Conservation (phyloP, 2,329 filamentous ascomycete species). For the Fusarium odoratissimum region DNA sequence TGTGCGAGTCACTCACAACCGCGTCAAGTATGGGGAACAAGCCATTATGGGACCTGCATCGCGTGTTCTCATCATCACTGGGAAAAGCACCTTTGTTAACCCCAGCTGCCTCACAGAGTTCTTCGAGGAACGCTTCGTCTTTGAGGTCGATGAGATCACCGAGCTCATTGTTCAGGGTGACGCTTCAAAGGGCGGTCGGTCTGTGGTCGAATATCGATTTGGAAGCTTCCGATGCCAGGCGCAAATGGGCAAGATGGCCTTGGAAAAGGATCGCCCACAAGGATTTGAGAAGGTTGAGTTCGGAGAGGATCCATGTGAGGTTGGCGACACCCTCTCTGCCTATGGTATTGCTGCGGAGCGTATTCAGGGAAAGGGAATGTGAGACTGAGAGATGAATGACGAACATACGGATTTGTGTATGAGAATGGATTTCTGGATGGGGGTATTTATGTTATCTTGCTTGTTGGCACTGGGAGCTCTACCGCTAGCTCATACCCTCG, state of each 20-base stretch:
- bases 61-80: slow-evolving; percentile 64
- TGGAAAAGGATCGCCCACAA: slow-evolving; percentile 50
- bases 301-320: slow-evolving; percentile 53
- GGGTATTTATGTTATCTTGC: not conserved
- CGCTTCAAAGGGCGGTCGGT: slow-evolving; percentile 34
- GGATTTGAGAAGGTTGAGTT: slow-evolving; percentile 54
- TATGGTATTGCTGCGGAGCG: slow-evolving; percentile 49
- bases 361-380: slow-evolving; percentile 50
- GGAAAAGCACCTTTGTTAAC: slow-evolving; percentile 58
- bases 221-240: slow-evolving; percentile 67
- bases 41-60: slow-evolving; percentile 49
- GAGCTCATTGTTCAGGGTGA: slow-evolving; percentile 43
- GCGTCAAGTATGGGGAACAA: slow-evolving; percentile 57
- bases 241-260: slow-evolving; percentile 58
- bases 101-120: slow-evolving; percentile 51
- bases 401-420: not conserved
- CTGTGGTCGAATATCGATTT: slow-evolving; percentile 63
- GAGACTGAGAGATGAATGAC: not conserved
- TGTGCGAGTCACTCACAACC: slow-evolving; percentile 59
- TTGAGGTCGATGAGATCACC: slow-evolving; percentile 59
- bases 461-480: slow-evolving; percentile 1
- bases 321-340: slow-evolving; percentile 48
- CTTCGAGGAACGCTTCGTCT: slow-evolving; percentile 58
- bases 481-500: not conserved
- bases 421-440: slow-evolving; percentile 1